A percentile compares a stretch with the other conserved stretches of the same genome.
Conservation (phyloP, 2,329 filamentous ascomycete species). For the Aaosphaeria pasadenensis region DNA sequence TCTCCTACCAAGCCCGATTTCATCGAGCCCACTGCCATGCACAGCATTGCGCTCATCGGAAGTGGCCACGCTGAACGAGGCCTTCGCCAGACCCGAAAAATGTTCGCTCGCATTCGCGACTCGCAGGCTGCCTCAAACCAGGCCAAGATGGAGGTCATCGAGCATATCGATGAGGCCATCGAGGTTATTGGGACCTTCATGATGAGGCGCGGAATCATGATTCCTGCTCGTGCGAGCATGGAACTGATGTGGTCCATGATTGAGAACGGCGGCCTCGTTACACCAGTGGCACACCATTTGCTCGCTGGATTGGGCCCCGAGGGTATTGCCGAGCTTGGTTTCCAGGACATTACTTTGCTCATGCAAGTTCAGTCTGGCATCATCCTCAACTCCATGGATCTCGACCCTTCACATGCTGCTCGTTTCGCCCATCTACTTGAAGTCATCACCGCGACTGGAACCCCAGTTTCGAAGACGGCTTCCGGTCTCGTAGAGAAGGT, state of each 20-base stretch:
- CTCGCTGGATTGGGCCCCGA: slow-evolving; percentile 60
- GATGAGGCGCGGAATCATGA: slow-evolving; percentile 49
- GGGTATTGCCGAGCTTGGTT: slow-evolving; percentile 55
- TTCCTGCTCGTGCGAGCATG: slow-evolving; percentile 56
- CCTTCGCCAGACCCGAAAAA: slow-evolving; percentile 72
- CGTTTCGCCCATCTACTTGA: slow-evolving; percentile 63
- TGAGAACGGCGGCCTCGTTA: slow-evolving; percentile 62
- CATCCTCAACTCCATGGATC: slow-evolving; percentile 44
- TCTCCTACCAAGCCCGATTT: slow-evolving; percentile 63
- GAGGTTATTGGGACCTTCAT: slow-evolving; percentile 64
- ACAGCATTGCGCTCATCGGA: slow-evolving; percentile 80
- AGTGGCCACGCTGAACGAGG: slow-evolving; percentile 82
- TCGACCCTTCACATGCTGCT: slow-evolving; percentile 57
- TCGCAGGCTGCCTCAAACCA: slow-evolving; percentile 49
- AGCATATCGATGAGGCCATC: slow-evolving; percentile 84
- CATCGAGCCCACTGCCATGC: slow-evolving; percentile 89
- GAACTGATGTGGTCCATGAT: slow-evolving; percentile 62
- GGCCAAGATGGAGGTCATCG: slow-evolving; percentile 56
- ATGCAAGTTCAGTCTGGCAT: slow-evolving; percentile 58
- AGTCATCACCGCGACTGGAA: slow-evolving; percentile 51
- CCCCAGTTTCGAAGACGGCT: slow-evolving; percentile 55
- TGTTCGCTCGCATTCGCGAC: slow-evolving; percentile 80
- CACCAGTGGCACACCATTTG: slow-evolving; percentile 58
- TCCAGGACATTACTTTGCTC: slow-evolving; percentile 55
- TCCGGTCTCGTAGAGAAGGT: slow-evolving; percentile 58